A percentile compares a stretch with the other conserved stretches of the same genome.
phyloP scores from a whole-genome alignment of 1,284 basidiomycete species.

The Apiotrichum domesticum region DNA sequence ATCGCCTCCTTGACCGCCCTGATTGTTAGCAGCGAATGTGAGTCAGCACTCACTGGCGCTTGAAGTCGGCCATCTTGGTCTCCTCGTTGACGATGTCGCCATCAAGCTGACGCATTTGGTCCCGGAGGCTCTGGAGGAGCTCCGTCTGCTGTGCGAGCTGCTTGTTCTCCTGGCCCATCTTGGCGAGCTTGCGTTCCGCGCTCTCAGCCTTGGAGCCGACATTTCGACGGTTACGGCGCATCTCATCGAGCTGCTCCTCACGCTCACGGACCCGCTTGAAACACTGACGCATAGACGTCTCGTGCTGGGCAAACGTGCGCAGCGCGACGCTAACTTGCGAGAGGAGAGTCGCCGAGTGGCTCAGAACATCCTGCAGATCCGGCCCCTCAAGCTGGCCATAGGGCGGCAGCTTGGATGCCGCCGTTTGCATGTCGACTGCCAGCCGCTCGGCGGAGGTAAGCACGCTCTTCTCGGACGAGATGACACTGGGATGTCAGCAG shows the following conservation, averaged over 20 bases:
- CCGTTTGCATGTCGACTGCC: conserved; percentile 63
- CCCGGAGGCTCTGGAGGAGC: conserved; percentile 62
- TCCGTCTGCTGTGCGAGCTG: conserved; percentile 71
- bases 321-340: conserved; percentile 65
- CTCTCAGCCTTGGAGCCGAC: conserved; percentile 68
- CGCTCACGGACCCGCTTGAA: conserved; percentile 61
- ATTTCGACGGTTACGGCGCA: conserved; percentile 63
- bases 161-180: conserved; percentile 89
- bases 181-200: conserved; percentile 83
- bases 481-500: conserved; percentile 56
- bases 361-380: conserved; percentile 70
- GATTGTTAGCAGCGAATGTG: background rate
- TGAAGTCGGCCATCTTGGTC: conserved; percentile 75
- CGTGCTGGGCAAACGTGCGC: conserved; percentile 65
- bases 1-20: conserved; percentile 58
- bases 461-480: conserved; percentile 79
- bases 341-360: conserved; percentile 65
- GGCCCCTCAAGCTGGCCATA: conserved; percentile 85
- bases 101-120: conserved; percentile 73
- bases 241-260: conserved; percentile 75
- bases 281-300: conserved; percentile 61
- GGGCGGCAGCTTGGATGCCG: conserved; percentile 64
- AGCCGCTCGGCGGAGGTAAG: conserved; percentile 58
- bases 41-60: conserved; percentile 53
- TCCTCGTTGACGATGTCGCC: conserved; percentile 79